A percentile compares a stretch with the other conserved stretches of the same genome.
Conservation (phyloP, 148 eudicot genomes). For the Fagopyrum esculentum region DNA sequence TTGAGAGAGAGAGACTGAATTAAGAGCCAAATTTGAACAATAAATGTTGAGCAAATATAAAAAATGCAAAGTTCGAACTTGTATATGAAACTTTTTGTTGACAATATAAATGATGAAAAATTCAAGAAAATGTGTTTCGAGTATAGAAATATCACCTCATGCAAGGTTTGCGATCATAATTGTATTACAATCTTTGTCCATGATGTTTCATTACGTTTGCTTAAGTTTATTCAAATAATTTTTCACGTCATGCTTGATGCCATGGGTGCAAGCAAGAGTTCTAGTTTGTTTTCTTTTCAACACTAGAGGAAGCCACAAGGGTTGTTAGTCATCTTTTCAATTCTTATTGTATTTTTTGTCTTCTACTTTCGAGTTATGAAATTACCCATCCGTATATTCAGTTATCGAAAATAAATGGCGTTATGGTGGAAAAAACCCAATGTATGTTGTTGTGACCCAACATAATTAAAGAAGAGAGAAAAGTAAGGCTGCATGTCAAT, state of each 20-base stretch:
- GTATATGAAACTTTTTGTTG: constrained; percentile 62
- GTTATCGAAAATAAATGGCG: constrained; percentile 40
- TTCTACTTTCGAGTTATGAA: background rate
- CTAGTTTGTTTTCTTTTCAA: constrained; percentile 10
- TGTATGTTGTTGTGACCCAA: constrained; percentile 47
- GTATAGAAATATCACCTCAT: constrained; percentile 57
- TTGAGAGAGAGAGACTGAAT: constrained; percentile 45
- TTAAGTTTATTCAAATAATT: background rate
- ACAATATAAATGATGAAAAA: constrained; percentile 41
- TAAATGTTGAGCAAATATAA: constrained; percentile 27
- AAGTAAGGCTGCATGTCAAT: constrained; percentile 34
- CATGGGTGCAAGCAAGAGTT: constrained; percentile 9
- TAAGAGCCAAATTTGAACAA: constrained; percentile 40
- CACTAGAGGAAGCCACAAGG: background rate
- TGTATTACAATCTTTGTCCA: background rate
- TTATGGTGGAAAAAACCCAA: constrained; percentile 43
- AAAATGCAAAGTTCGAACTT: constrained; percentile 49
- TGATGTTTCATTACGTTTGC: background rate
- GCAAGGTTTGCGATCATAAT: constrained; percentile 35
- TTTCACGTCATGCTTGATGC: constrained; percentile 10
- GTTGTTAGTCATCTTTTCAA: background rate
- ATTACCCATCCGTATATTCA: background rate
- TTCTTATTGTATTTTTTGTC: background rate
- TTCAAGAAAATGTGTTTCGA: constrained; percentile 44
- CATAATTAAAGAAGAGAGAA: constrained; percentile 36